Evolutionary conservation across 352 stramenopile genomes (phyloP), one percentile per base, ranked within the genome.

Genomic region (Globisporangium lucens): DNA sequence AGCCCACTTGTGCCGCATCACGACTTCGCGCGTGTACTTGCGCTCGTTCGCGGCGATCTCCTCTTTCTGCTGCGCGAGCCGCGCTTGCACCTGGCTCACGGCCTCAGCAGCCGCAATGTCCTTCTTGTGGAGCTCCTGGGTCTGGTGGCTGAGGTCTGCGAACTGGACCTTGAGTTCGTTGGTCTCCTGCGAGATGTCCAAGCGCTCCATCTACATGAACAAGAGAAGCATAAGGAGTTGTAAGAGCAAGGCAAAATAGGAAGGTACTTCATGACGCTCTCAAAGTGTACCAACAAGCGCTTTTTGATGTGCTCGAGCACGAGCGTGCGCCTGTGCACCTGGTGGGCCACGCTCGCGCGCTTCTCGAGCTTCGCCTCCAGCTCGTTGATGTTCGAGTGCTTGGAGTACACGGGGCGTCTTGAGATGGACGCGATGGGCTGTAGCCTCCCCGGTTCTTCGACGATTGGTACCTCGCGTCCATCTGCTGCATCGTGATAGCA

Each of bases 261-360:
- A 10, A 15, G 36, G 36, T 43, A 43, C 36, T 15, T 15, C 13
- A 46, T 38, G 33, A 38, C 6, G 33, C 7, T 38, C 6, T 38
- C 33, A 38, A 10, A 38, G 8, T 10, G 7, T 38, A 89, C 78
- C 56, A 89, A 53, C 27, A 94, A 61, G 1, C 87, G 77, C 66
- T 89, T 87, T 68, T 91, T 91, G 63, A 94, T 94, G 43, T 95
- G 87, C 41, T 95, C 87, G 1, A 90, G 77, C 36, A 92, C 82
- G 56, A 92, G 72, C 24, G 80, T 88, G 35, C 73, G 79, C 3
- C 83, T 79, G 43, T 89, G 73, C 2, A 95, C 76, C 20, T 89
- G 72, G 29, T 88, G 78, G 0, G 80, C 82, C 61, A 91, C 87
- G 51, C 79, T 76, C 1, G 73, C 79, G 24, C 84, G 75, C 9